Evolutionary conservation across 2,329 filamentous ascomycete genomes (phyloP).

Genomic region (Cercospora janseana): DNA sequence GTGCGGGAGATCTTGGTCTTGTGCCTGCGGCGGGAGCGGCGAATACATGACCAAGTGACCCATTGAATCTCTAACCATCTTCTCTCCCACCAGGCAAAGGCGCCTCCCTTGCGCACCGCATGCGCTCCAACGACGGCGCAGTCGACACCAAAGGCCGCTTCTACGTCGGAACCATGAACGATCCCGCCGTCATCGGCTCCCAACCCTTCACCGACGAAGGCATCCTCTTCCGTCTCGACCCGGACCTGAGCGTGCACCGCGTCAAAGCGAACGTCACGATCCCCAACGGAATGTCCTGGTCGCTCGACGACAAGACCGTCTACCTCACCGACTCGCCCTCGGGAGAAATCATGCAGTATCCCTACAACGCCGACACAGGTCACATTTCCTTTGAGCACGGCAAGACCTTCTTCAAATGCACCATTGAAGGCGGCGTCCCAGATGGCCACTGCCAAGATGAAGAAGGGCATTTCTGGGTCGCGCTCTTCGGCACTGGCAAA

Average conservation of each 20-base stretch:
- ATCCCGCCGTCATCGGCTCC: slow-evolving; percentile 52
- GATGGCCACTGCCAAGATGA: slow-evolving; percentile 84
- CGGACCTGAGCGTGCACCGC: slow-evolving; percentile 58
- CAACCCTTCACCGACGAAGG: slow-evolving; percentile 45
- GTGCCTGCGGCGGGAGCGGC: background rate
- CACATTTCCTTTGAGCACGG: slow-evolving; percentile 60
- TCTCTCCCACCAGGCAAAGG: slow-evolving; percentile 11
- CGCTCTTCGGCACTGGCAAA: slow-evolving; percentile 73
- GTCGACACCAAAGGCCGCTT: slow-evolving; percentile 74
- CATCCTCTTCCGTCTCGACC: slow-evolving; percentile 69
- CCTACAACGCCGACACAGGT: slow-evolving; percentile 66
- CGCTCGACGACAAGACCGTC: slow-evolving; percentile 67
- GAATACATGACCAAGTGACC: background rate
- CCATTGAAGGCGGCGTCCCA: slow-evolving; percentile 62
- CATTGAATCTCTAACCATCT: background rate
- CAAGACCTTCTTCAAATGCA: slow-evolving; percentile 70
- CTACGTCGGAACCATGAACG: slow-evolving; percentile 85
- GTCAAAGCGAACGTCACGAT: slow-evolving; percentile 64
- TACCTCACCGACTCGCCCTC: slow-evolving; percentile 80
- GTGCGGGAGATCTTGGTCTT: no score
- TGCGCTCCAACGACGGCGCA: slow-evolving; percentile 77
- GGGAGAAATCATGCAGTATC: slow-evolving; percentile 68
- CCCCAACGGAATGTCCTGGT: slow-evolving; percentile 84
- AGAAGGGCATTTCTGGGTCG: slow-evolving; percentile 85
- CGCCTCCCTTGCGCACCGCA: slow-evolving; percentile 37